Evolutionary conservation across 345 rosid species (phyloP).

Genomic region (Gossypium anomalum): DNA sequence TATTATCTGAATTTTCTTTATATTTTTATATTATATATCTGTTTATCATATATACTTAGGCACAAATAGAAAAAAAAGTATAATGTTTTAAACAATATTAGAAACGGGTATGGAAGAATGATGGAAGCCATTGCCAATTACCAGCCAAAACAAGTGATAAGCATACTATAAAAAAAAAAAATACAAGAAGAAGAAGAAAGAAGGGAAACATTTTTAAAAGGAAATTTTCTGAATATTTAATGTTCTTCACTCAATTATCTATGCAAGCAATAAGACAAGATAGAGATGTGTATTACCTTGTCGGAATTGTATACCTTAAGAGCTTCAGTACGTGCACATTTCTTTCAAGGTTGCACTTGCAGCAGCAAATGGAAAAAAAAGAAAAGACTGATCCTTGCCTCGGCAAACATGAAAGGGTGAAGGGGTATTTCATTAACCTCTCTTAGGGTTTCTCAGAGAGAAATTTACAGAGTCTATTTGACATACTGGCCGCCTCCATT

Average conservation of each 20-base stretch:
- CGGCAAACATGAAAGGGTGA: not conserved
- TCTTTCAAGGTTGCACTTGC: not conserved
- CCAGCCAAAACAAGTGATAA: not conserved
- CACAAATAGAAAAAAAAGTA: not conserved
- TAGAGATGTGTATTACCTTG: not conserved
- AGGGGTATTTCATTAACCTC: not conserved
- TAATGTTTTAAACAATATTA: not conserved
- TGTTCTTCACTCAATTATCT: not conserved
- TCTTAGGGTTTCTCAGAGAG: slow-evolving; percentile 34
- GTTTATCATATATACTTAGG: not conserved
- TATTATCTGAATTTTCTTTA: not conserved
- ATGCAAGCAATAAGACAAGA: not conserved
- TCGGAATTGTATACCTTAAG: not conserved
- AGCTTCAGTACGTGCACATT: not conserved
- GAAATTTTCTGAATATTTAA: not conserved
- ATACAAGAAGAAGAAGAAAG: not conserved
- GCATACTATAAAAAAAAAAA: not conserved
- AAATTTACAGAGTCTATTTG: slow-evolving; percentile 41
- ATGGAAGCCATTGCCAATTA: not conserved
- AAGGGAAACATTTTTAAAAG: not conserved
- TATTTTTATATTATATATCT: not conserved
- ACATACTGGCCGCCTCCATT: slow-evolving; percentile 46
- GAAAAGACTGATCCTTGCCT: not conserved
- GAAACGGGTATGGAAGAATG: too few relatives aligned
- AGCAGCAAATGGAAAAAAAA: not conserved